These are phyloP conservation scores for Haplosporangium gracile DNA, from an alignment of 192 early-diverging fungal genomes.

Conservation along the genomic window DNA sequence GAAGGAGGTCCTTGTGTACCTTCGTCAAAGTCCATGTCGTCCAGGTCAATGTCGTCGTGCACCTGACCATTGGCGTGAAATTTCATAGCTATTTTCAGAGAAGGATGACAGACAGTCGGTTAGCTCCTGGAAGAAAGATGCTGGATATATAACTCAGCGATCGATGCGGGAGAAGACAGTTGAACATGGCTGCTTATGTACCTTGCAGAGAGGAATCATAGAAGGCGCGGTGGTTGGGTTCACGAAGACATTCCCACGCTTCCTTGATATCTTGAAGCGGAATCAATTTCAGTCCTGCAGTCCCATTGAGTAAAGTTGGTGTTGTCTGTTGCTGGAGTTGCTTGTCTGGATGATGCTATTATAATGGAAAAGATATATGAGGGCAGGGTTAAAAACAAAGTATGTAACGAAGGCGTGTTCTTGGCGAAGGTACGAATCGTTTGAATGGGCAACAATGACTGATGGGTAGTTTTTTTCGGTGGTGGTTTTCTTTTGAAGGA, in stretches of 20 bases:
- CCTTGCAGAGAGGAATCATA: constrained; percentile 68
- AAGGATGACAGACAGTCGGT: not conserved
- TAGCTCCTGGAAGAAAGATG: not conserved
- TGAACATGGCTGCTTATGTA: constrained; percentile 12
- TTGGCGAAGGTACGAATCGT: not conserved
- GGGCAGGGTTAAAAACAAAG: not conserved
- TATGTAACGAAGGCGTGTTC: not conserved
- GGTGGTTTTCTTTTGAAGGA: not conserved
- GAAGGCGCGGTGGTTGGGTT: constrained; percentile 56
- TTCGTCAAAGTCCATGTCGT: constrained; percentile 84
- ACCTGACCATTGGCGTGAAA: constrained; percentile 67
- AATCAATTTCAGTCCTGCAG: not conserved
- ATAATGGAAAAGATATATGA: not conserved
- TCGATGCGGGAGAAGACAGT: too few relatives aligned
- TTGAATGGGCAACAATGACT: not conserved
- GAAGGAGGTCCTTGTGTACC: not conserved
- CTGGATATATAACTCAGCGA: not conserved
- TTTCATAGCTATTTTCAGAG: constrained; percentile 25
- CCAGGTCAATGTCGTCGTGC: constrained; percentile 82
- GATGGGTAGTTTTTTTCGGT: not conserved
- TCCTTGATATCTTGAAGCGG: constrained; percentile 59
- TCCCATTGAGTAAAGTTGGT: not conserved
- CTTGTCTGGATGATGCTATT: constrained; percentile 73
- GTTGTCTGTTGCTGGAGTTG: constrained; percentile 23
- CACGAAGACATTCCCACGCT: constrained; percentile 70